Evolutionary conservation across 192 early-diverging fungal genomes (phyloP).

Genomic region (Obelidium mucronatum): DNA sequence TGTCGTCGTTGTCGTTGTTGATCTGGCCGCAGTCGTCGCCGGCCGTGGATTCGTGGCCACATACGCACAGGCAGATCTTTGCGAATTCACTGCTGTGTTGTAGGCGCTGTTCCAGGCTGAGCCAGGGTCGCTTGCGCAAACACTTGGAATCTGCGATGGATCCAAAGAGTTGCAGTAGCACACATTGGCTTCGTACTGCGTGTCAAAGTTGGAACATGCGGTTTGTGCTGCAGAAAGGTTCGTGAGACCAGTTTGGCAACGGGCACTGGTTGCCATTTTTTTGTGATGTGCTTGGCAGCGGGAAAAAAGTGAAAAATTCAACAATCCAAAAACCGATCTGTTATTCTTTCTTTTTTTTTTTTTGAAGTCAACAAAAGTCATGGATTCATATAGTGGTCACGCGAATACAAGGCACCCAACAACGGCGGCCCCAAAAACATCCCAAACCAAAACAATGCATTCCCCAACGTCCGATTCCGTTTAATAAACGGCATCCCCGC

Average conservation of each 20-base stretch:
- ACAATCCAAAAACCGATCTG: too few relatives aligned
- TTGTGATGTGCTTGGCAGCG: neutral
- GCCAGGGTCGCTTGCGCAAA: neutral
- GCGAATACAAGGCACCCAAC: conserved; percentile 11
- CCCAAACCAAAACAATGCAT: conserved; percentile 89
- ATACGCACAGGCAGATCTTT: neutral
- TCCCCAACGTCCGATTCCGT: conserved; percentile 73
- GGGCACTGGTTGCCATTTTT: neutral
- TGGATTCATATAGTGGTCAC: conserved; percentile 21
- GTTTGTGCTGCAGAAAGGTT: neutral
- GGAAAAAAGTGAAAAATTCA: neutral
- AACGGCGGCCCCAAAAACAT: conserved; percentile 72
- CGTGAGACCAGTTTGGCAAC: neutral
- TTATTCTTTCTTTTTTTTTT: too few relatives aligned
- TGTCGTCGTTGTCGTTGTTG: neutral
- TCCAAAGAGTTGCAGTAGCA: neutral
- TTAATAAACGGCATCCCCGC: conserved; percentile 67
- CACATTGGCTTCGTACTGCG: neutral
- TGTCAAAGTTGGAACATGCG: neutral
- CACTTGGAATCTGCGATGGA: neutral
- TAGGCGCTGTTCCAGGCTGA: neutral
- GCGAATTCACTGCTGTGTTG: neutral
- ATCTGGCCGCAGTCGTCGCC: neutral
- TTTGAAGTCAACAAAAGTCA: too few relatives aligned
- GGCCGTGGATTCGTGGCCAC: neutral